phyloP scores from a whole-genome alignment of 768 basidiomycete genomes.

The Mycena floridula region DNA sequence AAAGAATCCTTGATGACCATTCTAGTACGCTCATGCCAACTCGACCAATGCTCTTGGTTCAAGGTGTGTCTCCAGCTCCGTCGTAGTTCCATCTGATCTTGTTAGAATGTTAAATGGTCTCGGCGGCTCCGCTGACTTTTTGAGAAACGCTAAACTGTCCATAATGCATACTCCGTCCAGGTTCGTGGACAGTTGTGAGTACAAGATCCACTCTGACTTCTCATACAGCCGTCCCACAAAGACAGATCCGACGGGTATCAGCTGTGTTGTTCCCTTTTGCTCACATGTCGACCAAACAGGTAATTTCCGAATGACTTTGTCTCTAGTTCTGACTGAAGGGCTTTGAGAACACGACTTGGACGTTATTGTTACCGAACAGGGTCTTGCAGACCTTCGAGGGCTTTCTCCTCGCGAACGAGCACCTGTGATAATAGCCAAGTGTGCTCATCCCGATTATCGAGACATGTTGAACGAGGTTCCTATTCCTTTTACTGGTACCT shows the following conservation, averaged over 20 bases:
- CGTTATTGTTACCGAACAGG: slow-evolving; percentile 42
- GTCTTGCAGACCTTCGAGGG: slow-evolving; percentile 40
- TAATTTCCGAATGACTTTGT: slow-evolving; percentile 6
- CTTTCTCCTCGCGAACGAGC: slow-evolving; percentile 41
- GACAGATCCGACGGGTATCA: slow-evolving; percentile 42
- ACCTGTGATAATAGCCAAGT: slow-evolving; percentile 39
- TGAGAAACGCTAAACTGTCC: slow-evolving; percentile 42
- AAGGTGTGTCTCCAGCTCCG: slow-evolving; percentile 10
- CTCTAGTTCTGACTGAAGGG: background rate
- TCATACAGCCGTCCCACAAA: slow-evolving; percentile 33
- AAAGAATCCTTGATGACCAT: background rate
- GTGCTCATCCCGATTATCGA: slow-evolving; percentile 42
- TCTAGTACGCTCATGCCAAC: slow-evolving; percentile 43
- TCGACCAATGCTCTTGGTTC: slow-evolving; percentile 46
- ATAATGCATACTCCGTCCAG: slow-evolving; percentile 46
- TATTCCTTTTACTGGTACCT: slow-evolving; percentile 1
- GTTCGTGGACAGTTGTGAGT: slow-evolving; percentile 12
- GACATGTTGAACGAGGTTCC: slow-evolving; percentile 31
- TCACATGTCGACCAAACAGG: slow-evolving; percentile 45
- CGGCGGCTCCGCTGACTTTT: slow-evolving; percentile 42
- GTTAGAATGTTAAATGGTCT: slow-evolving; percentile 41
- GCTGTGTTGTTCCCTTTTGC: slow-evolving; percentile 43
- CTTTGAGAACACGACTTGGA: slow-evolving; percentile 40
- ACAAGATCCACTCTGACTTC: background rate
- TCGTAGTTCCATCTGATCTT: background rate